Conservation (phyloP, 192 early-diverging fungal species). For the Entomortierella parvispora region DNA sequence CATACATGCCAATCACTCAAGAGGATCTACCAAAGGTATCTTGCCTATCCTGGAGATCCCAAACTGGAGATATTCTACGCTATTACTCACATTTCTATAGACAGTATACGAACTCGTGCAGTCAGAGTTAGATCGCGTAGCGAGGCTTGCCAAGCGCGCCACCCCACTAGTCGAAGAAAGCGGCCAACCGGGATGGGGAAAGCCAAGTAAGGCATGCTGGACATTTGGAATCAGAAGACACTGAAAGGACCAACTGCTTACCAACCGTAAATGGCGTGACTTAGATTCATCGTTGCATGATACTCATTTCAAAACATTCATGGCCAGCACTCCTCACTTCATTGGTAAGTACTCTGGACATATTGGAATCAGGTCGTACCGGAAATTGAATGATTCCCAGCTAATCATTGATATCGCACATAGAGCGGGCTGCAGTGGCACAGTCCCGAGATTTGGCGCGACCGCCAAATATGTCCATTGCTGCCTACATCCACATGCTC, state of each 20-base stretch:
- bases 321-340: constrained; percentile 62
- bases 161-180: constrained; percentile 58
- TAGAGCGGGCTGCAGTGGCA: constrained; percentile 60
- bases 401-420: neutral
- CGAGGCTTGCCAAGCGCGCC: constrained; percentile 45
- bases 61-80: neutral
- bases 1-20: constrained; percentile 57
- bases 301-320: constrained; percentile 64
- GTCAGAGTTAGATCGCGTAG: constrained; percentile 51
- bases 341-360: constrained; percentile 52
- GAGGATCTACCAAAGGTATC: constrained; percentile 62
- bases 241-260: too few species aligned
- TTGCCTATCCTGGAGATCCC: neutral
- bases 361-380: neutral
- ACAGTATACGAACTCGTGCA: constrained; percentile 58
- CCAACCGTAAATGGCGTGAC: too few species aligned
- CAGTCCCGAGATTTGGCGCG: constrained; percentile 48
- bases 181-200: constrained; percentile 62
- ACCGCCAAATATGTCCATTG: constrained; percentile 60
- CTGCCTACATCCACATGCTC: constrained; percentile 63
- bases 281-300: constrained; percentile 51
- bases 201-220: constrained; percentile 49
- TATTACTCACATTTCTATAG: constrained; percentile 19
- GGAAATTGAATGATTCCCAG: neutral
- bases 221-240: too few species aligned